Percentiles rank a stretch among this genome's conserved stretches.
phyloP scores from a whole-genome alignment of 805 yeast genomes.

The Barnettozyma botsteinii region DNA sequence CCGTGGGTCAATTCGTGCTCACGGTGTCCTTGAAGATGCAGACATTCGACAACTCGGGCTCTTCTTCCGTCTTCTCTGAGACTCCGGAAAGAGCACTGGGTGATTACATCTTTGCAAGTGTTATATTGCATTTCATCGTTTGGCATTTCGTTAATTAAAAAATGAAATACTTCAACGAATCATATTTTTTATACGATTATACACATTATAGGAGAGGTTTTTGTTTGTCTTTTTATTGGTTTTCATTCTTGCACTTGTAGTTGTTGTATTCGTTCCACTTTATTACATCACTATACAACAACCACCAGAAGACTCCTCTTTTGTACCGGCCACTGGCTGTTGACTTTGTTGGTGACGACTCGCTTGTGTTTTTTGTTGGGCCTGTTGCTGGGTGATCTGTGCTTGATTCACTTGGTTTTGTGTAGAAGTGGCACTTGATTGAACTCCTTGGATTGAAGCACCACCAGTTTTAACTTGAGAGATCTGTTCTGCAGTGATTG shows the following conservation, averaged over 20 bases:
- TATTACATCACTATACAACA: constrained; percentile 28
- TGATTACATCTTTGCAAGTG: constrained; percentile 81
- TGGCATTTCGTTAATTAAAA: constrained; percentile 81
- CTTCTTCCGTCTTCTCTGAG: constrained; percentile 38
- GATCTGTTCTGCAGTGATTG: background rate
- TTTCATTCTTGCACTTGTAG: background rate
- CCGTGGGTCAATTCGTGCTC: constrained; percentile 94
- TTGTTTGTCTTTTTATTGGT: no score
- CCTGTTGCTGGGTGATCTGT: background rate
- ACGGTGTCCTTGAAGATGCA: constrained; percentile 81
- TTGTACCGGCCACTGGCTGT: constrained; percentile 5
- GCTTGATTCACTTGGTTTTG: background rate
- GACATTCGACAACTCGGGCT: constrained; percentile 33
- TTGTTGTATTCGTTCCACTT: no score
- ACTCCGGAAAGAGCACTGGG: constrained; percentile 68
- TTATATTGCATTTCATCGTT: constrained; percentile 82
- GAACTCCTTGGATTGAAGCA: background rate
- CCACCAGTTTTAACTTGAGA: background rate
- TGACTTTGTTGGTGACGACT: constrained; percentile 1
- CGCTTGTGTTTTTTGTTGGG: background rate
- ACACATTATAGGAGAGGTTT: no score
- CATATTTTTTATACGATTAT: background rate
- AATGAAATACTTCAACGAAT: background rate
- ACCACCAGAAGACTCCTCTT: constrained; percentile 27
- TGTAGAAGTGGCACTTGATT: no score